A percentile compares a stretch with the other conserved stretches of the same genome.
phyloP scores from a whole-genome alignment of 805 yeast genomes.

The Yamadazyma philogaea region DNA sequence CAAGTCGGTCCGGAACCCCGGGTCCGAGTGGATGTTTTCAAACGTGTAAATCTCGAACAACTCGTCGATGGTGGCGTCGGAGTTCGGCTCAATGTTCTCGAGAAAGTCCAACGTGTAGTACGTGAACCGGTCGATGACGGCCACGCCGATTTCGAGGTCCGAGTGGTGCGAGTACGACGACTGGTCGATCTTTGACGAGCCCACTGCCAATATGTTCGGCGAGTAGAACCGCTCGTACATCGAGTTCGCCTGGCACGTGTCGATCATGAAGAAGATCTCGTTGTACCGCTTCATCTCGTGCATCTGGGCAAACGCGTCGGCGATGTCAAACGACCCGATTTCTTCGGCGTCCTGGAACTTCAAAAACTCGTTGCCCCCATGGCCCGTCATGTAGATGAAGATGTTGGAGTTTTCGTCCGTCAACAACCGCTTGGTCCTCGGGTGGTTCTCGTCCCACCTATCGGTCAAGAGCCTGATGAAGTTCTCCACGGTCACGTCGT shows the following conservation, averaged over 20 bases:
- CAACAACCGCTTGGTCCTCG: conserved; percentile 82
- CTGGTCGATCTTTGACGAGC: conserved; percentile 84
- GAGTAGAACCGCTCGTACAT: conserved; percentile 92
- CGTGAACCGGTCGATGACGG: conserved; percentile 95
- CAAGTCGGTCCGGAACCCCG: conserved; percentile 87
- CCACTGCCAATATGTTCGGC: conserved; percentile 90
- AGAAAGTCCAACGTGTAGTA: conserved; percentile 85
- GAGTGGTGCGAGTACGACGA: conserved; percentile 94
- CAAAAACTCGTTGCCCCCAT: conserved; percentile 96
- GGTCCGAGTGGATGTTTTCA: conserved; percentile 83
- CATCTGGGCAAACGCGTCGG: conserved; percentile 97
- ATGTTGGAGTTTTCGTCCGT: conserved; percentile 95
- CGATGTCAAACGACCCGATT: conserved; percentile 90
- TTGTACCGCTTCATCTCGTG: conserved; percentile 91
- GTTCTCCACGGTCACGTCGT: conserved; percentile 96
- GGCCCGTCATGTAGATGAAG: conserved; percentile 94
- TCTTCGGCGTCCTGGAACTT: conserved; percentile 99
- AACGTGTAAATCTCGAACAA: conserved; percentile 80
- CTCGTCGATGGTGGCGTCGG: conserved; percentile 74
- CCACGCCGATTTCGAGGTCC: conserved; percentile 94
- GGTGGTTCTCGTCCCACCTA: conserved; percentile 93
- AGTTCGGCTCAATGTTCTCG: conserved; percentile 75
- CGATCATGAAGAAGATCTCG: conserved; percentile 95
- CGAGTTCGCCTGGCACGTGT: conserved; percentile 98
- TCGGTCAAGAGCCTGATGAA: conserved; percentile 90